Evolutionary conservation across 2,329 filamentous ascomycete species (phyloP), one percentile per base, ranked within the genome.

Genomic region (Graphiopsis chlorocephala): DNA sequence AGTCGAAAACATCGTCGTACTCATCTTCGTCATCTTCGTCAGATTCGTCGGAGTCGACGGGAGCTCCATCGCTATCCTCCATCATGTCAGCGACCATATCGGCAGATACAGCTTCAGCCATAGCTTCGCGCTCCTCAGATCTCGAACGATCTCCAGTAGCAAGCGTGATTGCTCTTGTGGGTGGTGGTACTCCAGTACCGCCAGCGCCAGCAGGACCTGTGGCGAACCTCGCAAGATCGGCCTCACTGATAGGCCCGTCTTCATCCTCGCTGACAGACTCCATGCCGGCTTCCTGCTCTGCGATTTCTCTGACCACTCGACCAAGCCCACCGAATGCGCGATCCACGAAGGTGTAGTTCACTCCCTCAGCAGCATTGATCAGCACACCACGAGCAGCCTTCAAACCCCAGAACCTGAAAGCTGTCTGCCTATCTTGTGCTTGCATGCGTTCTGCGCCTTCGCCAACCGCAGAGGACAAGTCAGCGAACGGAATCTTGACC

Each of bases 311-410:
- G 64, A 68, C 68, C 1, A 77, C 75, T 14, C 80, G 78, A 6
- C 83, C 82, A n/a, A 84, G 73, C 0, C 87, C 87, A 33, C 87
- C 86, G 75, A 88, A 89, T 4, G 86, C 85, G 33, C 81, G 80
- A 70, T 88, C 86, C 23, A 87, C 83, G 67, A 83, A 83, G 17
- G 79, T 77, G 73, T 84, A 88, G 48, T 84, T 83, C 53, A 89
- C 78, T 2, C 80, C 82, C 66, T 82, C 82, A 0, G 80, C 82
- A 23, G 83, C 83, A 69, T 84, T 84, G 78, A 87, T 81, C 55
- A 90, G 72, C 1, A 90, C 69, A 0, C 86, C 85, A 63, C 86
- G 79, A 1, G 83, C 85, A 17, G 89, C 84, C 62, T 84, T 84
- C 63, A 85, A 77, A 4, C 81, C 85, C 88, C 88, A 90, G 70